These are phyloP conservation scores for Jamesozyma piceae DNA, from an alignment of 805 yeast genomes.

Conservation along the genomic window DNA sequence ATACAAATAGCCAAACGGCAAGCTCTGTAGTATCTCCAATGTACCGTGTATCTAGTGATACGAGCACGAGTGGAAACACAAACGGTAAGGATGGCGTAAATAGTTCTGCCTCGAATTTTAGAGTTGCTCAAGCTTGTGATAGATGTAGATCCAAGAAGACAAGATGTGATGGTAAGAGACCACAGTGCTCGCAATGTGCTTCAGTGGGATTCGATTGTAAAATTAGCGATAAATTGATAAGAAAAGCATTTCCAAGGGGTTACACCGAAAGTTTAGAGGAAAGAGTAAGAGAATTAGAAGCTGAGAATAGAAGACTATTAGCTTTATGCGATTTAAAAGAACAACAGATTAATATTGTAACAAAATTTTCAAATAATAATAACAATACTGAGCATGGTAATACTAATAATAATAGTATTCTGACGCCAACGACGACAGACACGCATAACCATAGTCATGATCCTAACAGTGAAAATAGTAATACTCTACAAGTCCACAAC, in stretches of 20 bases:
- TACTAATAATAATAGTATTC: background rate
- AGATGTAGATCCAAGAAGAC: conserved; percentile 69
- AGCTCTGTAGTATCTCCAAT: background rate
- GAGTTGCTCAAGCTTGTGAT: conserved; percentile 89
- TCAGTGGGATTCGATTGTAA: conserved; percentile 81
- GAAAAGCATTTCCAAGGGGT: conserved; percentile 85
- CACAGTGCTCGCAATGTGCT: conserved; percentile 73
- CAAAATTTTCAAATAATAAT: background rate
- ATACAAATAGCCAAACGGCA: background rate
- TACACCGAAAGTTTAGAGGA: conserved; percentile 87
- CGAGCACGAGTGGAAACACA: background rate
- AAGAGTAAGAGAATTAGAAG: conserved; percentile 74
- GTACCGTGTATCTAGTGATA: background rate
- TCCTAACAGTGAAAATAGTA: background rate
- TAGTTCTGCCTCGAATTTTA: conserved; percentile 32
- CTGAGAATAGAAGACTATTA: conserved; percentile 62
- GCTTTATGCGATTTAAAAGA: conserved; percentile 34
- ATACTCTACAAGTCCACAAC: too few species aligned
- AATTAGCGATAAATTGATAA: conserved; percentile 74
- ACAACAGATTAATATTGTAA: conserved; percentile 13
- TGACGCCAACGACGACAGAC: background rate
- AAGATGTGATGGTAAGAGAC: conserved; percentile 60
- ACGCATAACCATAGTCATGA: background rate
- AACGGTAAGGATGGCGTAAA: background rate
- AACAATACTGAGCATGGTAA: background rate